Base-by-base conservation (phyloP, 345 rosid genomes). In the Anacardium occidentale region DNA sequence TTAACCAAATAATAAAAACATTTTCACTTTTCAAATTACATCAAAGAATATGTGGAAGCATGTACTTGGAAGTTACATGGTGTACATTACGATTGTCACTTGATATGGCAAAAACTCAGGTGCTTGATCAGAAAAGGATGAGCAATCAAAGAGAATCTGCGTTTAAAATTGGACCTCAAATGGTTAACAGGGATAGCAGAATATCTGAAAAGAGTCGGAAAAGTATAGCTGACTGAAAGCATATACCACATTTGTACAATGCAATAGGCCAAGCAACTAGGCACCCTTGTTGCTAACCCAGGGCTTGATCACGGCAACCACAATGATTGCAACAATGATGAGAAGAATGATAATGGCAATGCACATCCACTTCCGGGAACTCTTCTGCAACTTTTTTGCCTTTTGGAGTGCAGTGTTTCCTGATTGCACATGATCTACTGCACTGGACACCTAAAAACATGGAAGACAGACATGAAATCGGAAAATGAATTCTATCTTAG, bases 361-460 rank as follows among this genome's bases (percentile, higher is more conserved):
- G 84, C 97, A 91, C 96, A 85, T 91, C 98, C 97, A 93, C 76
- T 96, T 93, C 81, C 99, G 80, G 7, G 94, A 88, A 77, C 76
- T 96, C 78, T 71, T 91, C 74, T 96, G 99, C 22, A 77, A 79
- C 66, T 82, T 84, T 77, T 89, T 83, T 0, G 98, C 97, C 83
- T 79, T 87, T 72, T 84, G 88, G 55, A 96, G 91, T 45, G 87
- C 81, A 0, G 84, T 80, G 78, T 88, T 91, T 71, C 98, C 99
- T 1, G 90, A 85, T 55, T 91, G 93, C 67, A 96, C 98, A 51
- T 92, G 98, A 80, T 96, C 97, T 54, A 93, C 98, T 0, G 98
- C 97, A 51, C 78, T 93, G 0, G 97, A 91, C 32, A 96, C 98
- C 98, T 96, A 75, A 47, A 58, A 53, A 45, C 5, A 11, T 32